Base-by-base conservation (phyloP, 1,284 basidiomycete species). In the Neolentinus lepideus region DNA sequence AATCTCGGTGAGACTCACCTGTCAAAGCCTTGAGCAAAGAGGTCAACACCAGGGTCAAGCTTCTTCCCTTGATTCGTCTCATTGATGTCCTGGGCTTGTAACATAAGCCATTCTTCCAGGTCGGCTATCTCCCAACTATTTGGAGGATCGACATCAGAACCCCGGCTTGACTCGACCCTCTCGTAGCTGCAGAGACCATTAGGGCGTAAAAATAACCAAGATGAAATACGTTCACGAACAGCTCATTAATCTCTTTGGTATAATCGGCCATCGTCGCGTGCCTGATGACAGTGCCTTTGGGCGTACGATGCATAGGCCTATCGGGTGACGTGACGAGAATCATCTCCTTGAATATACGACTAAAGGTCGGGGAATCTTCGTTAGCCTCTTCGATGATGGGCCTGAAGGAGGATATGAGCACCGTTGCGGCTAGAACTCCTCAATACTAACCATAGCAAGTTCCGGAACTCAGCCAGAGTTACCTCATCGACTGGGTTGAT, bases 11-110 rank as follows among this genome's bases (percentile, higher is more conserved):
- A 1, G 29, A 26, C 2, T n/a, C 43, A 70, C 71, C 71, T 72
- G 53, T 72, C 70, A 51, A 73, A 71, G 1, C 69, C 71, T 51
- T 68, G 69, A 14, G 61, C 58, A 46, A 73, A 74, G 0, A 72
- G 27, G 38, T 72, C 71, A 1, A 56, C 51, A 0, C 35, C 36
- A 1, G 62, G 55, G 29, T 64, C 59, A 1, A 66, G 27, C 0
- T 22, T 2, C n/a, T 53, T 31, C 1, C 45, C 57, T 1, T 60
- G 45, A 51, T 21, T n/a, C 16, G 12, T 6, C 16, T n/a, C 16
- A 21, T 66, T 66, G 29, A 71, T 63, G 6, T 52, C 6, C 9
- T 57, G 51, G 8, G 65, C 63, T 21, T 67, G 70, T 35, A 63
- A 56, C 8, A 61, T n/a, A 6, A 73, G 54, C 71, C 69, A 74